phyloP scores from a whole-genome alignment of 495 filamentous ascomycete genomes.

The Neurospora sp. region DNA sequence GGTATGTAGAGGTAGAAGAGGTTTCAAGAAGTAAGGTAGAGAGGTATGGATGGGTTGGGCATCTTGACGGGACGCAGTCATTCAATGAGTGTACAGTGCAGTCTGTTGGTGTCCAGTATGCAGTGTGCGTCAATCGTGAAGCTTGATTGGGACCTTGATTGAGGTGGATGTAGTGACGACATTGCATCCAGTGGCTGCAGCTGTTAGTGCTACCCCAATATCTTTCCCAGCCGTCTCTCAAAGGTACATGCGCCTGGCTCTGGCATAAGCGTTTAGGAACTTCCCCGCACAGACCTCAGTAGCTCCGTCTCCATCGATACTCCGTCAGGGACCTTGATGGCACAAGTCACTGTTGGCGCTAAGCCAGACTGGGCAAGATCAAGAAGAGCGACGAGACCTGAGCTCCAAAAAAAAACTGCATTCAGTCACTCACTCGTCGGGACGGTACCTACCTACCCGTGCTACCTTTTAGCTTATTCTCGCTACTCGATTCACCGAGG shows the following conservation, averaged over 20 bases:
- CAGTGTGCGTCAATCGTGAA: not conserved
- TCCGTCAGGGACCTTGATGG: not conserved
- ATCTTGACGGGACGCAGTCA: not conserved
- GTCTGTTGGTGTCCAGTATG: not conserved
- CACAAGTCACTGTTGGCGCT: not conserved
- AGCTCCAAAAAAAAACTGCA: not conserved
- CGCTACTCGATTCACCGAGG: not conserved
- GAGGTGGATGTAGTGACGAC: not conserved
- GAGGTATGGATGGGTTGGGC: not conserved
- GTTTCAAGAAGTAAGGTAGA: not conserved
- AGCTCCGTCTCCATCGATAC: not conserved
- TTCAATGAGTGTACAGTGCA: not conserved
- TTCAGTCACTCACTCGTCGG: not conserved
- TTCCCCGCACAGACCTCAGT: not conserved
- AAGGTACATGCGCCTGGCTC: not conserved
- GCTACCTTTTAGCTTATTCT: not conserved
- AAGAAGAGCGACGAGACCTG: not conserved
- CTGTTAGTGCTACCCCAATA: not conserved
- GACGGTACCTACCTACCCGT: not conserved
- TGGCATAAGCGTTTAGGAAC: not conserved
- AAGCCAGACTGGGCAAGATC: not conserved
- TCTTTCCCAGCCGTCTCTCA: not conserved
- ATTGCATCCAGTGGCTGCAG: not conserved
- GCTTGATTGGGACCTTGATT: not conserved
- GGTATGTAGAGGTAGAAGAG: not conserved